phyloP scores from a whole-genome alignment of 345 rosid species.

The Eutrema yunnanense region DNA sequence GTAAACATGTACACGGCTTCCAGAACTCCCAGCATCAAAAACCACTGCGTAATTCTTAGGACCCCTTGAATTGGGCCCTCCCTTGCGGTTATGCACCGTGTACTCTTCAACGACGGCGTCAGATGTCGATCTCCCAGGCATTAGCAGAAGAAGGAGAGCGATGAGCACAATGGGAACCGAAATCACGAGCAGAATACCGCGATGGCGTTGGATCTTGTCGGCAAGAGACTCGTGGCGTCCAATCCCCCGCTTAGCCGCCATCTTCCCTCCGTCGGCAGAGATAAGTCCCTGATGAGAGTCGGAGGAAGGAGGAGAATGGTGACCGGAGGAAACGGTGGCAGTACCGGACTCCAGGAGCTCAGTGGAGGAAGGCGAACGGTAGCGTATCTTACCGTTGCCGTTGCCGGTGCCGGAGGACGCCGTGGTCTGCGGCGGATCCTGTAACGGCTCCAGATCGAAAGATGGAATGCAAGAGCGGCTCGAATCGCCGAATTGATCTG shows the following conservation, averaged over 20 bases:
- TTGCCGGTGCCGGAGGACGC: conserved; percentile 34
- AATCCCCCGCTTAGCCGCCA: conserved; percentile 46
- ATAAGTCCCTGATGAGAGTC: conserved; percentile 27
- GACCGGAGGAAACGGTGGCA: conserved; percentile 14
- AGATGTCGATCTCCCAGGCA: conserved; percentile 50
- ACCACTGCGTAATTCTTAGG: conserved; percentile 63
- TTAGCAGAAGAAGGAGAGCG: conserved; percentile 46
- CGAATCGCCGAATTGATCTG: neutral
- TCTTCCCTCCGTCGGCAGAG: conserved; percentile 42
- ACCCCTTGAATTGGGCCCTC: conserved; percentile 34
- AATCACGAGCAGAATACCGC: conserved; percentile 52
- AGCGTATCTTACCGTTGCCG: conserved; percentile 90
- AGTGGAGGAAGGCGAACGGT: conserved; percentile 69
- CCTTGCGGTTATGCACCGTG: conserved; percentile 40
- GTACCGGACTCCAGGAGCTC: conserved; percentile 44
- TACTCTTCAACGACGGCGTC: conserved; percentile 40
- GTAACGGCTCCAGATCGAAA: conserved; percentile 69
- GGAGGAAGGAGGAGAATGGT: conserved; percentile 31
- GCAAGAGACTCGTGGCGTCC: conserved; percentile 47
- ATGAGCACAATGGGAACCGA: conserved; percentile 64
- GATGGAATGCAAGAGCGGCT: neutral
- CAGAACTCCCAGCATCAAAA: conserved; percentile 95
- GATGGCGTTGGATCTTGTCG: conserved; percentile 77
- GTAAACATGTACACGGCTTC: conserved; percentile 91
- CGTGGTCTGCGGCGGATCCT: conserved; percentile 64